Conservation (phyloP, 2,329 filamentous ascomycete genomes). For the Fusarium sp. region DNA sequence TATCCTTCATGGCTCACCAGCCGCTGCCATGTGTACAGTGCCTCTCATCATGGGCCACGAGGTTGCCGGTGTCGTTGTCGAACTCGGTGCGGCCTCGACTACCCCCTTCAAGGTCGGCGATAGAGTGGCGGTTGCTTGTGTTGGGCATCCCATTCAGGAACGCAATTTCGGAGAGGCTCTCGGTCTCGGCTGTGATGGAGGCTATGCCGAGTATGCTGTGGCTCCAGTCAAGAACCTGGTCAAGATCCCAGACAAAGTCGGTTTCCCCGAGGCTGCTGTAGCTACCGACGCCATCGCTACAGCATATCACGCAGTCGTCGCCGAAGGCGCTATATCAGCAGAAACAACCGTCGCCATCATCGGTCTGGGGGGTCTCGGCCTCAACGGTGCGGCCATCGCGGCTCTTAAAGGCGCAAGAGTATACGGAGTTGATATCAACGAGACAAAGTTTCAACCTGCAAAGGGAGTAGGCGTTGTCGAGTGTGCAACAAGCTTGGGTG, state of each 20-base stretch:
- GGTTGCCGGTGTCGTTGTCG: constrained; percentile 12
- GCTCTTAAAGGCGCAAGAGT: constrained; percentile 4
- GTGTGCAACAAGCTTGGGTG: constrained; percentile 4
- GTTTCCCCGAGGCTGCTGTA: constrained; percentile 13
- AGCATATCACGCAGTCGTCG: constrained; percentile 5
- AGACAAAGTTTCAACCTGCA: constrained; percentile 11
- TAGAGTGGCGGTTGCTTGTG: constrained; percentile 4
- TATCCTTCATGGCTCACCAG: constrained; percentile 2
- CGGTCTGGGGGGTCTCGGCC: constrained; percentile 13
- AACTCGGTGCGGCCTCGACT: neutral
- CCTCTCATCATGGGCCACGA: constrained; percentile 19
- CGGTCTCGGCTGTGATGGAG: constrained; percentile 14
- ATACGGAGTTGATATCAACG: constrained; percentile 15
- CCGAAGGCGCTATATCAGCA: neutral
- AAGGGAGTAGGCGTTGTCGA: neutral
- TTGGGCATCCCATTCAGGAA: constrained; percentile 1
- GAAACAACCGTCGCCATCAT: constrained; percentile 5
- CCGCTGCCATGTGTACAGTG: neutral
- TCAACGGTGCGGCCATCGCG: constrained; percentile 1
- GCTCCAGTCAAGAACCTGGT: neutral
- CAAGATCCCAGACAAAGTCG: constrained; percentile 5
- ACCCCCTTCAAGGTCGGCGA: neutral
- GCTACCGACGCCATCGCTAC: constrained; percentile 15
- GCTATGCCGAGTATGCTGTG: constrained; percentile 10
- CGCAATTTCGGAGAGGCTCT: neutral